Evolutionary conservation across 129 eudicot species (phyloP).

Genomic region (Lactuca saligna): DNA sequence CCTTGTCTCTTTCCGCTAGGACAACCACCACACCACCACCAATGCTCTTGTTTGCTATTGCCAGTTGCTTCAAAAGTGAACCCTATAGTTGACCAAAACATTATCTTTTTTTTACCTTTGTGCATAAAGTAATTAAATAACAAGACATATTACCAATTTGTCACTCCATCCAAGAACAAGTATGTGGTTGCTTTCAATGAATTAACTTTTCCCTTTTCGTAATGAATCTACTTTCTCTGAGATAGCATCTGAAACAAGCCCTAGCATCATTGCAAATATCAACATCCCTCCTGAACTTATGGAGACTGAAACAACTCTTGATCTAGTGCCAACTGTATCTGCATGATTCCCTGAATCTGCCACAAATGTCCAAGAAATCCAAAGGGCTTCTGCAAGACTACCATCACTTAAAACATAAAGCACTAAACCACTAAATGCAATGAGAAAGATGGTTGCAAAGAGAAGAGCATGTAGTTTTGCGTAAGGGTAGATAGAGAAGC

Average conservation of each 20-base stretch:
- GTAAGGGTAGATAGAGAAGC: no score
- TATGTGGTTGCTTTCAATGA: slow-evolving; percentile 89
- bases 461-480: no score
- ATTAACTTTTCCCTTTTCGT: slow-evolving; percentile 96
- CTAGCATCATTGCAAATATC: slow-evolving; percentile 99
- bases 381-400: slow-evolving; percentile 81
- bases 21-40: slow-evolving; percentile 97
- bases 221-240: no score
- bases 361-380: slow-evolving; percentile 97
- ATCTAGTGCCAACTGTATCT: slow-evolving; percentile 87
- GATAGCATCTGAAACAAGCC: slow-evolving; percentile 99
- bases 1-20: slow-evolving; percentile 95
- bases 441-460: slow-evolving; percentile 89
- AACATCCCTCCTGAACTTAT: slow-evolving; percentile 98
- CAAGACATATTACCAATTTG: slow-evolving; percentile 84
- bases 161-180: slow-evolving; percentile 99
- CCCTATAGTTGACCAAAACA: slow-evolving; percentile 56
- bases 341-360: slow-evolving; percentile 99
- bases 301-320: slow-evolving; percentile 88
- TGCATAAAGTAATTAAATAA: slow-evolving; percentile 16
- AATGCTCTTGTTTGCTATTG: slow-evolving; percentile 95
- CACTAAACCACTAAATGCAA: slow-evolving; percentile 96
- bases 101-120: neutral
- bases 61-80: slow-evolving; percentile 92
- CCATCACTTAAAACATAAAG: slow-evolving; percentile 85